Percentiles rank a stretch among this genome's conserved stretches.
Conservation (phyloP, 2,329 filamentous ascomycete genomes). For the Chrysoporthe deuterocubensis region DNA sequence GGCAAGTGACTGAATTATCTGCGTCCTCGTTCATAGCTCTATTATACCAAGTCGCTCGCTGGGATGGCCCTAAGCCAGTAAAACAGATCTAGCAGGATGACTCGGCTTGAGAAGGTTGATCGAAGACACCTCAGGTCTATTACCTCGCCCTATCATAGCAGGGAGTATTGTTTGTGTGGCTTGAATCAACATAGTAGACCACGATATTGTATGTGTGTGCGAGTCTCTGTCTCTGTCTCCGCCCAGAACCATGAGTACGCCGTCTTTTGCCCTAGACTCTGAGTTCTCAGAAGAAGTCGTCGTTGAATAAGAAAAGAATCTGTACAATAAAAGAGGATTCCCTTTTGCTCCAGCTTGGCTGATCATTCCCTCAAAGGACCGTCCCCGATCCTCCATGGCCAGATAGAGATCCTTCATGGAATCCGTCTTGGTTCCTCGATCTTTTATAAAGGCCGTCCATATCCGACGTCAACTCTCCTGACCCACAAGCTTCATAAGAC, state of each 20-base stretch:
- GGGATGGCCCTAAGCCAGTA: neutral
- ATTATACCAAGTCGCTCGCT: neutral
- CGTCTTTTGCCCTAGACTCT: constrained; percentile 28
- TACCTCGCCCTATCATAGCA: neutral
- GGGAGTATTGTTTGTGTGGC: constrained; percentile 3
- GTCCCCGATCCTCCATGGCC: neutral
- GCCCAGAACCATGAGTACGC: constrained; percentile 26
- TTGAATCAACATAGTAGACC: constrained; percentile 26
- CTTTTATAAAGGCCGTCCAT: constrained; percentile 8
- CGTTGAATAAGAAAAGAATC: constrained; percentile 26
- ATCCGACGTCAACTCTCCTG: constrained; percentile 1
- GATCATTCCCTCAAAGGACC: neutral
- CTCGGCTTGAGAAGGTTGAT: neutral
- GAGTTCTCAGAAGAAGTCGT: constrained; percentile 21
- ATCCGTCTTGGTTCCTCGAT: neutral
- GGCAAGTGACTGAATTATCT: neutral
- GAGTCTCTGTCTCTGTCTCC: constrained; percentile 20
- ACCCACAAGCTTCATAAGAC: constrained; percentile 2
- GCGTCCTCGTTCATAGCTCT: neutral
- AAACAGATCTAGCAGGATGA: neutral
- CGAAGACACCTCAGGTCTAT: neutral
- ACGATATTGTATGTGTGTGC: constrained; percentile 14
- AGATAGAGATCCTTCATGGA: neutral
- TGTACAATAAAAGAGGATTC: constrained; percentile 17
- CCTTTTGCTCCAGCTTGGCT: constrained; percentile 5